Percentiles rank a stretch among this genome's conserved stretches.
These are phyloP conservation scores for Coniosporium apollinis DNA, from an alignment of 495 filamentous ascomycete species.

Conservation along the genomic window DNA sequence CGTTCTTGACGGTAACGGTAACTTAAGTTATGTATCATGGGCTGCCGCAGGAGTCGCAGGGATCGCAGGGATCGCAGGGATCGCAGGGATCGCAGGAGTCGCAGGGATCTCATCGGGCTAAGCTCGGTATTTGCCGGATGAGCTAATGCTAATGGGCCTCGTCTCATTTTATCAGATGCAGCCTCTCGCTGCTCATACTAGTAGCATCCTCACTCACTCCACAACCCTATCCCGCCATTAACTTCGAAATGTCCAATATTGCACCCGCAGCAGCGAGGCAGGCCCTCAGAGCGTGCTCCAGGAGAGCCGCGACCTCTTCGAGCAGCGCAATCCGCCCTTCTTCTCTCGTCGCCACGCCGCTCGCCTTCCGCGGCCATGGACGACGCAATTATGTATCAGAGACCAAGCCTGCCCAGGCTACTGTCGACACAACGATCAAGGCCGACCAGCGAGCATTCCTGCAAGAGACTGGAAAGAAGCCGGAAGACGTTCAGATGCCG, in stretches of 20 bases:
- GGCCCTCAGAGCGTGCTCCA: constrained; percentile 51
- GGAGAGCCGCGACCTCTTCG: constrained; percentile 12
- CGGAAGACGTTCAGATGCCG: constrained; percentile 36
- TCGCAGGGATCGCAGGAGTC: too few relatives aligned
- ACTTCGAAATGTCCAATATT: constrained; percentile 49
- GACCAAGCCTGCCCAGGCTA: constrained; percentile 60
- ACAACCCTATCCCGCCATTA: constrained; percentile 11
- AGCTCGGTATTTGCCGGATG: too few relatives aligned
- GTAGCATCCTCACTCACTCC: not conserved
- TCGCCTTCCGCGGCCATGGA: constrained; percentile 27
- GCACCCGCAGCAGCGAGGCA: constrained; percentile 59
- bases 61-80: too few relatives aligned
- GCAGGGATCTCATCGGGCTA: too few relatives aligned
- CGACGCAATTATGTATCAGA: constrained; percentile 67
- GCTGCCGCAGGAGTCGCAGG: too few relatives aligned
- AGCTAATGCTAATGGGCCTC: too few relatives aligned
- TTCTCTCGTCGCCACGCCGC: constrained; percentile 25
- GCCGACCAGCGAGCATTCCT: constrained; percentile 69
- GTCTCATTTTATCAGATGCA: too few relatives aligned
- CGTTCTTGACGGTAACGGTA: too few relatives aligned
- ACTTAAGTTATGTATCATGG: too few relatives aligned
- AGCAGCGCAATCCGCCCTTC: constrained; percentile 17
- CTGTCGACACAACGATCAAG: constrained; percentile 66
- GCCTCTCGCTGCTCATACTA: too few relatives aligned
- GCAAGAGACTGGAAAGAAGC: constrained; percentile 47